Evolutionary conservation across 1,139 yeast species (phyloP), one percentile per base, ranked within the genome.

Genomic region (Blastobotrys raffinosifermentans): DNA sequence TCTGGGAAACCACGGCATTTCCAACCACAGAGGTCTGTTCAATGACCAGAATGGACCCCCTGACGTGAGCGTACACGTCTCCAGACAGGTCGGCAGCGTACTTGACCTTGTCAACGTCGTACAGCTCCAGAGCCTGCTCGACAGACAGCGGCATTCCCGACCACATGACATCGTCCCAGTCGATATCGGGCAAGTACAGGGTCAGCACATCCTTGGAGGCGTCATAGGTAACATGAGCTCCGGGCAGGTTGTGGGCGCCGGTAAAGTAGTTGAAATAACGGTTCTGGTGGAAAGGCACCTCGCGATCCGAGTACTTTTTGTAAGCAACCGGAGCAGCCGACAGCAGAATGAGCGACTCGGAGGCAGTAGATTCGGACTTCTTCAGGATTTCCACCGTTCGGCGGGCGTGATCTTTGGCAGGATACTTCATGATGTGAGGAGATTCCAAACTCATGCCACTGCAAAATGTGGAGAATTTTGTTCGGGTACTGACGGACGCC

Each of bases 101-200:
- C 47, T 74, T 64, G 39, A 89, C 94, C 29, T 75, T 80, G 58
- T 91, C 97, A 23, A 85, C 89, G 49, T 89, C 96, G 52, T 64
- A 91, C 45, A 67, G 70, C 14, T 64, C 57, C 34, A 60, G 42
- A 0, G 96, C 96, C 16, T 80, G 77, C 37, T 80, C 77, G n/a
- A 69, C 51, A 27, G 75, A 66, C 37, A 85, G 48, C 2, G 98
- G 97, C 61, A 81, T 58, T 0, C 98, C 98, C 40, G 93, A 80
- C 97, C 98, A 91, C 89, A 91, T 83, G 34, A 91, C 84, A 56
- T 85, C 96, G 32, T 91, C 97, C 36, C 73, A 64, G 56, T 87
- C 95, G 34, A 89, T 69, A 41, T 82, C 73, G 2, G 97, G 96
- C 37, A 91, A 67, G 55, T 82, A 89, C 32, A 89, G 65, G 0